Conservation (phyloP, 148 eudicot species). For the Arctostaphylos glauca region DNA sequence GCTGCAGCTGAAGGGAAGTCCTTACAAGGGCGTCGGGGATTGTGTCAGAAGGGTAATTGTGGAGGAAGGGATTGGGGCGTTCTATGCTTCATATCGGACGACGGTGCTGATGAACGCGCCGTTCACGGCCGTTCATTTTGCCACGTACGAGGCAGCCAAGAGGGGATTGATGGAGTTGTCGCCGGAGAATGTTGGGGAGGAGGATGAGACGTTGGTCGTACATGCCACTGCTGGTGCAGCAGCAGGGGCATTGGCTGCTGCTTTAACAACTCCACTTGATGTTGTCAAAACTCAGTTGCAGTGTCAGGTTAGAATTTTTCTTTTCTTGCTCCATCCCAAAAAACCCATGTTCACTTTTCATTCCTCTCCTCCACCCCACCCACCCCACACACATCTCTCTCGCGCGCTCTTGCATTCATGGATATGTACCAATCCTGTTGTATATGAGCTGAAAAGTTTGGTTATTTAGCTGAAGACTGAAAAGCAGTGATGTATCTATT, state of each 20-base stretch:
- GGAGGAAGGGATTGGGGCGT: conserved; percentile 46
- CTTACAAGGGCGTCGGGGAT: conserved; percentile 40
- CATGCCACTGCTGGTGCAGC: conserved; percentile 48
- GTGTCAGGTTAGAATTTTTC: conserved; percentile 36
- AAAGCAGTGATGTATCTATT: no score
- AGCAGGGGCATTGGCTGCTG: conserved; percentile 44
- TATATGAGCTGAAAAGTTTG: no score
- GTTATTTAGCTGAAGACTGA: no score
- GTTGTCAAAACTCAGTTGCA: conserved; percentile 51
- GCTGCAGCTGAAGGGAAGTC: conserved; percentile 41
- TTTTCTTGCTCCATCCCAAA: background rate
- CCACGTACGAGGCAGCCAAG: conserved; percentile 44
- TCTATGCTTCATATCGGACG: conserved; percentile 39
- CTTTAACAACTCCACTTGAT: conserved; percentile 51
- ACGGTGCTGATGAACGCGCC: conserved; percentile 52
- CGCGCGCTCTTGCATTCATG: no score
- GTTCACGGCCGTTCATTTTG: conserved; percentile 42
- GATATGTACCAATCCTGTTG: no score
- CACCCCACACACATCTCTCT: no score
- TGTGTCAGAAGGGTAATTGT: conserved; percentile 37
- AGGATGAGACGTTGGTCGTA: conserved; percentile 39
- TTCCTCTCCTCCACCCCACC: no score
- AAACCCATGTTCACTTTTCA: no score
- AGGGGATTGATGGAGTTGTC: conserved; percentile 32
- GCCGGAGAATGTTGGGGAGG: conserved; percentile 27